Evolutionary conservation across 2,329 filamentous ascomycete species (phyloP), one percentile per base, ranked within the genome.

Genomic region (Nakataea oryzae): DNA sequence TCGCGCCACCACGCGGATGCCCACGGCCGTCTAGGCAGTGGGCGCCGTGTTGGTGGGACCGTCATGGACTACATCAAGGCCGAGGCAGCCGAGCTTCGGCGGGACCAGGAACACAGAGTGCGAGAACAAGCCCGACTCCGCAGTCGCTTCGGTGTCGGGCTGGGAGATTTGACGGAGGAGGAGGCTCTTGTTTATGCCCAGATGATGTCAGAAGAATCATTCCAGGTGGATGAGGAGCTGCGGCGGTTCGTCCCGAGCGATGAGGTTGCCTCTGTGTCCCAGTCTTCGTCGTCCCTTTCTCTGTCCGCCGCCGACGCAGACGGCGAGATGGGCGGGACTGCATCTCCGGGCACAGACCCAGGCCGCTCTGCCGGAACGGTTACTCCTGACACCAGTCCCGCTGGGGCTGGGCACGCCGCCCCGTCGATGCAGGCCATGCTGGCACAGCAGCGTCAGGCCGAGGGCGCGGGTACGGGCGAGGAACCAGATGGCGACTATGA

Each of bases 1-100:
- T 76, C 88, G 17, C 87, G 91, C 50, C 87, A 91, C 63, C 59
- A 61, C 54, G 83, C 86, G 1, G 86, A 84, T 63, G 71, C 79
- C 7, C 80, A 84, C 62, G 79, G 80, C n/a, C 80, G 79, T 27
- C 67, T 77, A 8, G 75, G 75, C 21, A 78, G 76, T 61, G 54
- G 59, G 13, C 80, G 82, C 57, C 78, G 81, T 5, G 74, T 87
- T 26, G 84, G 90, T 56, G 87, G 85, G 24, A 86, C 88, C 28
- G 79, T 96, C 47, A 85, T 87, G 63, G 88, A 88, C 65, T 93
- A 93, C 70, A 97, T 97, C 65, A 87, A 87, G 54, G 88, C 90
- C n/a, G 93, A 97, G 73, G 84, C 89, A 66, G 81, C 86, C 56
- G 92, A 96, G 71, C 81, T 97, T 62, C 87, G 89, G 62, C 82